A percentile compares a stretch with the other conserved stretches of the same genome.
These are phyloP conservation scores for Apiosordaria backusii DNA, from an alignment of 495 filamentous ascomycete genomes.

Conservation along the genomic window DNA sequence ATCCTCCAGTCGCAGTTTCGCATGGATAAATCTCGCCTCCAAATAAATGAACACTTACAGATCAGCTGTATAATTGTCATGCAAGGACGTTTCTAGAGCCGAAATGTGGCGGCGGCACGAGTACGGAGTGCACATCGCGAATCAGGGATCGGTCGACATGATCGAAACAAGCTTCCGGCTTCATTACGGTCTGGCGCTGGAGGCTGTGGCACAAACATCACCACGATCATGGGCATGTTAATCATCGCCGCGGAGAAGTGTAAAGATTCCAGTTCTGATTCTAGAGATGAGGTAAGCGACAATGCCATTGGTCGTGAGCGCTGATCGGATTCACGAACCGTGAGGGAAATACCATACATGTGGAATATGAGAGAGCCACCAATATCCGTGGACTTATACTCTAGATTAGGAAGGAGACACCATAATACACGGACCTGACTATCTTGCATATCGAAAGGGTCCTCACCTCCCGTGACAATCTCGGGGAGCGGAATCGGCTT, in stretches of 20 bases:
- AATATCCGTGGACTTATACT: neutral
- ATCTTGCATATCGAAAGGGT: neutral
- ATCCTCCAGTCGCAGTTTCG: neutral
- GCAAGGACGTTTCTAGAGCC: neutral
- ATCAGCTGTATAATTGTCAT: neutral
- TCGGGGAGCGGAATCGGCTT: neutral
- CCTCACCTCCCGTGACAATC: neutral
- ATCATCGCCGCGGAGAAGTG: neutral
- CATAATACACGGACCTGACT: neutral
- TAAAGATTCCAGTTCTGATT: neutral
- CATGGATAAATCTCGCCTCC: no score
- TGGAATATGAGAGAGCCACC: neutral
- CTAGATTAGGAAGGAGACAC: neutral
- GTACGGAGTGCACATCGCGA: neutral
- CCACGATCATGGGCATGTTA: neutral
- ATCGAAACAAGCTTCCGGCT: neutral
- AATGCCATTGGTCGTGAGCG: neutral
- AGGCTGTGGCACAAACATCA: neutral
- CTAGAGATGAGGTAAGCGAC: neutral
- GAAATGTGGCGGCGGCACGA: neutral
- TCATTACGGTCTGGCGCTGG: neutral
- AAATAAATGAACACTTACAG: no score
- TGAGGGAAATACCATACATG: neutral
- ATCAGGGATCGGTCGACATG: neutral
- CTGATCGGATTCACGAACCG: neutral